A percentile compares a stretch with the other conserved stretches of the same genome.
These are phyloP conservation scores for Paramecium biaurelia DNA, from an alignment of 73 alveolate genomes.

Conservation along the genomic window DNA sequence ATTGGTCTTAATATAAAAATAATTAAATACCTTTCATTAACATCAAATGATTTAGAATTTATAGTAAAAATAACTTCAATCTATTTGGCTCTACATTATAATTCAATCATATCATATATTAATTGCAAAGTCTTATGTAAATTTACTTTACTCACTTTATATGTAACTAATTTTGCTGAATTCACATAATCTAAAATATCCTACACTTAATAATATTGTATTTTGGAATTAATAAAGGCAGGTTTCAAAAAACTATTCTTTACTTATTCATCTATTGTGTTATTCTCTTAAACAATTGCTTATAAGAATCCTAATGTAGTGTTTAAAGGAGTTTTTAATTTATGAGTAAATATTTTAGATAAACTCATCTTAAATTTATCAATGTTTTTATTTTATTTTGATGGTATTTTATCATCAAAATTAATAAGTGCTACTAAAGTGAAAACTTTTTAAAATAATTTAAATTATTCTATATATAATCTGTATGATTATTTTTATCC, in stretches of 20 bases:
- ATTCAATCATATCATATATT: neutral
- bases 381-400: neutral
- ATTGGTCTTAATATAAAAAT: neutral
- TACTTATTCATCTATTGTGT: neutral
- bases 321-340: slow-evolving; percentile 23
- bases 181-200: neutral
- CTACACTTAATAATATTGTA: neutral
- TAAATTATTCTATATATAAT: neutral
- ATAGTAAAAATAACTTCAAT: neutral
- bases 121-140: neutral
- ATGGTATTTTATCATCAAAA: neutral
- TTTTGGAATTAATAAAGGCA: neutral
- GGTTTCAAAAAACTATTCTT: neutral
- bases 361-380: neutral
- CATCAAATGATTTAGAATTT: neutral
- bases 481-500: neutral
- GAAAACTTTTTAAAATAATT: neutral
- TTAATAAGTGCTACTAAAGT: neutral
- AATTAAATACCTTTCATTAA: neutral
- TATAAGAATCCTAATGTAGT: neutral
- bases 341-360: slow-evolving; percentile 25
- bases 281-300: neutral
- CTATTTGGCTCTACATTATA: neutral
- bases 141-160: neutral
- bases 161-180: neutral